Evolutionary conservation across 371 early-diverging fungal genomes (phyloP).

Genomic region (Mucor racemosus): DNA sequence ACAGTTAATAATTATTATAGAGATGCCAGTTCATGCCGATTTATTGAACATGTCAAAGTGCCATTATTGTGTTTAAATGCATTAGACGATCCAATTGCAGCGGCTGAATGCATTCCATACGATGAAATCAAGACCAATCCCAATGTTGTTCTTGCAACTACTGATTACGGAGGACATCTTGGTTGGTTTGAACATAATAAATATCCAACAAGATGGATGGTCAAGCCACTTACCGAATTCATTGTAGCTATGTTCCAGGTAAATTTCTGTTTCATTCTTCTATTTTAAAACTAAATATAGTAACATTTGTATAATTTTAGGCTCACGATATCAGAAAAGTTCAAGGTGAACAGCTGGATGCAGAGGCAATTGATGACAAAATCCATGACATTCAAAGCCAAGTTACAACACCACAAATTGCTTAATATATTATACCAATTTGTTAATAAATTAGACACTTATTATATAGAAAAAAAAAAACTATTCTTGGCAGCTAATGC

Average conservation of each 20-base stretch:
- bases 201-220: constrained; percentile 68
- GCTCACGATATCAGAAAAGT: constrained; percentile 21
- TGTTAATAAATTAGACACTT: not conserved
- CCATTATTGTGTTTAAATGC: constrained; percentile 87
- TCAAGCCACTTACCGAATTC: constrained; percentile 72
- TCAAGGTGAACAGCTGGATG: not conserved
- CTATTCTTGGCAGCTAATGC: constrained; percentile 21
- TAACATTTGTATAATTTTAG: constrained; percentile 5
- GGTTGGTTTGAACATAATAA: constrained; percentile 84
- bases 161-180: constrained; percentile 91
- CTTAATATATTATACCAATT: constrained; percentile 4
- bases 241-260: constrained; percentile 61
- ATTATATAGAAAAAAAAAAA: not conserved
- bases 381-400: constrained; percentile 20
- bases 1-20: constrained; percentile 88
- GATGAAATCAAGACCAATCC: constrained; percentile 81
- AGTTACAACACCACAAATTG: constrained; percentile 12
- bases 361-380: constrained; percentile 17
- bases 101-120: constrained; percentile 72
- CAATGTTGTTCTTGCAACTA: constrained; percentile 84
- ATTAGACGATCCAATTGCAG: constrained; percentile 93
- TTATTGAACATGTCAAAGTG: constrained; percentile 71
- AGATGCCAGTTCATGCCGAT: constrained; percentile 75
- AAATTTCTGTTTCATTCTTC: not conserved
- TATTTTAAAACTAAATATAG: constrained; percentile 2